These are phyloP conservation scores for Ascochyta fabae DNA, from an alignment of 2,329 filamentous ascomycete genomes.

Conservation along the genomic window DNA sequence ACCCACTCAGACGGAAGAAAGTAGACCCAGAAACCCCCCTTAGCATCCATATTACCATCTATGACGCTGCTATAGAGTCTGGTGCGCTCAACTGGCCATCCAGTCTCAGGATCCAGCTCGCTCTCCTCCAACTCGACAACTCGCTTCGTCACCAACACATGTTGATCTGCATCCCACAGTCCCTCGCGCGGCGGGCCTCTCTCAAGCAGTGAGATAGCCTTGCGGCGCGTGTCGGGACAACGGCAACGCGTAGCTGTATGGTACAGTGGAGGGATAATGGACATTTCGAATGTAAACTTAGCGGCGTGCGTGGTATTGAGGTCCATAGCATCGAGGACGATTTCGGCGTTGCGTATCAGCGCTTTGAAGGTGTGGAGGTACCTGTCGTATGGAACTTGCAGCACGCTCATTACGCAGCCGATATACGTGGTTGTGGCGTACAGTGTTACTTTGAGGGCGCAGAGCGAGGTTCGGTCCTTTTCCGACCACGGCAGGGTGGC, in stretches of 20 bases:
- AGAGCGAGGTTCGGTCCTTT: slow-evolving; percentile 22
- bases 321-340: slow-evolving; percentile 26
- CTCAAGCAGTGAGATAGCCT: slow-evolving; percentile 25
- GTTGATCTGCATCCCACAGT: slow-evolving; percentile 29
- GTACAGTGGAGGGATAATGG: slow-evolving; percentile 16
- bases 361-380: slow-evolving; percentile 27
- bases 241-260: slow-evolving; percentile 22
- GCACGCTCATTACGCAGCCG: slow-evolving; percentile 15
- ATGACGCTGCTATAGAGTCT: slow-evolving; percentile 25
- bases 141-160: slow-evolving; percentile 20
- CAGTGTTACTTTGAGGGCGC: slow-evolving; percentile 24
- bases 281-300: slow-evolving; percentile 23
- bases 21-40: slow-evolving; percentile 28
- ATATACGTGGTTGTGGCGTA: slow-evolving; percentile 19
- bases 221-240: slow-evolving; percentile 27
- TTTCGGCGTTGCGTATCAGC: slow-evolving; percentile 22
- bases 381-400: slow-evolving; percentile 22
- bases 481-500: slow-evolving; percentile 7
- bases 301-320: slow-evolving; percentile 7
- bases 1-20: slow-evolving; percentile 12
- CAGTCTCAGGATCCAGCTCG: slow-evolving; percentile 25
- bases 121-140: slow-evolving; percentile 32
- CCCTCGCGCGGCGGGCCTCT: slow-evolving; percentile 26
- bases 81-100: slow-evolving; percentile 24
- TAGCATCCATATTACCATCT: slow-evolving; percentile 29